Percentiles rank a stretch among this genome's conserved stretches.
phyloP scores from a whole-genome alignment of 495 filamentous ascomycete genomes.

The Penicillium nucicola region DNA sequence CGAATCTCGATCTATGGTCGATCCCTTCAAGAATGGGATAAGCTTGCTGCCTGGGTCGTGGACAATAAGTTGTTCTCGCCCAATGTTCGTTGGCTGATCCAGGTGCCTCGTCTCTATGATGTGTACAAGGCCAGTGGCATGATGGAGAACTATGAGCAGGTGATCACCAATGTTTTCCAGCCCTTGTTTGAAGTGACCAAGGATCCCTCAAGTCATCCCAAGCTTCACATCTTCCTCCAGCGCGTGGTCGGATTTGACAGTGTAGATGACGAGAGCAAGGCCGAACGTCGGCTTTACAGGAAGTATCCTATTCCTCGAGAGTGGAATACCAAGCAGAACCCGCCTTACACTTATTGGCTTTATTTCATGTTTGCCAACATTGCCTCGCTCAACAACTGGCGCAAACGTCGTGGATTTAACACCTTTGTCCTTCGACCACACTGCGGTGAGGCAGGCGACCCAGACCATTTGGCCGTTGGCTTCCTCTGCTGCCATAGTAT shows the following conservation, averaged over 20 bases:
- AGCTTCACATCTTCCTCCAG: constrained; percentile 92
- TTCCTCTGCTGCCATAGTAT: constrained; percentile 96
- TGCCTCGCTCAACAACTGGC: constrained; percentile 85
- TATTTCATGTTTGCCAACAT: constrained; percentile 97
- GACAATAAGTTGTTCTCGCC: constrained; percentile 98
- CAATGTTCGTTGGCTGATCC: constrained; percentile 96
- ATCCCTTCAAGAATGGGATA: constrained; percentile 93
- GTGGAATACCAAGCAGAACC: constrained; percentile 92
- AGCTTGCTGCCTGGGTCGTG: constrained; percentile 95
- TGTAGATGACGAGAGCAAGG: constrained; percentile 97
- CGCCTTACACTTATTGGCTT: constrained; percentile 98
- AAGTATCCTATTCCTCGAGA: constrained; percentile 89
- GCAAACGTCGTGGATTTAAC: constrained; percentile 89
- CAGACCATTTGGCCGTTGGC: constrained; percentile 90
- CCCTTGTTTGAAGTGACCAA: constrained; percentile 93
- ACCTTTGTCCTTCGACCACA: constrained; percentile 92
- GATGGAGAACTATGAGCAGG: constrained; percentile 86
- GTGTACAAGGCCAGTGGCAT: constrained; percentile 86
- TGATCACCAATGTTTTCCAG: constrained; percentile 88
- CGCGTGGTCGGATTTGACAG: constrained; percentile 95
- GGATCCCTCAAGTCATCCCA: constrained; percentile 80
- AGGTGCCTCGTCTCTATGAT: constrained; percentile 91
- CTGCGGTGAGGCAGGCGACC: constrained; percentile 95
- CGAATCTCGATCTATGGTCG: constrained; percentile 95
- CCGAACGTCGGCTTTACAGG: constrained; percentile 82